These are phyloP conservation scores for Candida railenensis DNA, from an alignment of 805 yeast genomes.

Conservation along the genomic window DNA sequence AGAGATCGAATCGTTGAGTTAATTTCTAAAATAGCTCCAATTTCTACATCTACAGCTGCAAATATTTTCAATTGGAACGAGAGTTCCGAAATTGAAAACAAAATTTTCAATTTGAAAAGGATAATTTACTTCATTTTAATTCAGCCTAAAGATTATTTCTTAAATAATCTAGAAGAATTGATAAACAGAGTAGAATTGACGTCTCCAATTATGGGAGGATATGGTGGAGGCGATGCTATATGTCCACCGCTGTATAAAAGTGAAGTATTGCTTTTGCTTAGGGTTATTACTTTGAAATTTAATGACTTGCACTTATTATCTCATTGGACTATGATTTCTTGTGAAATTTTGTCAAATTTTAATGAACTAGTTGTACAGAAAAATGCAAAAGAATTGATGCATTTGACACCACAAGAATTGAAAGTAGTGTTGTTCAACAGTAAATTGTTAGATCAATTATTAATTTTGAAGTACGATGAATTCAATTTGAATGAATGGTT, in stretches of 20 bases:
- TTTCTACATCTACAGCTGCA: constrained; percentile 46
- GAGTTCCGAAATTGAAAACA: constrained; percentile 53
- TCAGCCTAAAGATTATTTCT: constrained; percentile 56
- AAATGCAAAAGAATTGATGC: constrained; percentile 21
- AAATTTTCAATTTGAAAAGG: constrained; percentile 55
- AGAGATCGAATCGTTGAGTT: constrained; percentile 59
- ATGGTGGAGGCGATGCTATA: constrained; percentile 14
- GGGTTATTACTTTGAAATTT: constrained; percentile 65
- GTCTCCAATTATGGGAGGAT: not conserved
- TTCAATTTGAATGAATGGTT: constrained; percentile 82
- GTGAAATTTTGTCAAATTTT: constrained; percentile 57
- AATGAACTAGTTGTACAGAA: constrained; percentile 26
- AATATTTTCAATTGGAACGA: constrained; percentile 76
- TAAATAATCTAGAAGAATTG: constrained; percentile 49
- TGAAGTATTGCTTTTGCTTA: constrained; percentile 55
- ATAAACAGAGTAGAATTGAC: constrained; percentile 23
- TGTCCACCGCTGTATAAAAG: constrained; percentile 33
- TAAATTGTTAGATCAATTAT: constrained; percentile 73
- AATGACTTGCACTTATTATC: constrained; percentile 63
- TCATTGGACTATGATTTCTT: constrained; percentile 67
- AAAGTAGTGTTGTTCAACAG: constrained; percentile 56
- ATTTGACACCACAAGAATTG: constrained; percentile 35
- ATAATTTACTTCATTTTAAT: constrained; percentile 63
- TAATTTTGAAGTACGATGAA: constrained; percentile 72
- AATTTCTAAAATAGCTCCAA: constrained; percentile 31